Base-by-base conservation (phyloP, 306 rosid species). In the Hippophae rhamnoides region DNA sequence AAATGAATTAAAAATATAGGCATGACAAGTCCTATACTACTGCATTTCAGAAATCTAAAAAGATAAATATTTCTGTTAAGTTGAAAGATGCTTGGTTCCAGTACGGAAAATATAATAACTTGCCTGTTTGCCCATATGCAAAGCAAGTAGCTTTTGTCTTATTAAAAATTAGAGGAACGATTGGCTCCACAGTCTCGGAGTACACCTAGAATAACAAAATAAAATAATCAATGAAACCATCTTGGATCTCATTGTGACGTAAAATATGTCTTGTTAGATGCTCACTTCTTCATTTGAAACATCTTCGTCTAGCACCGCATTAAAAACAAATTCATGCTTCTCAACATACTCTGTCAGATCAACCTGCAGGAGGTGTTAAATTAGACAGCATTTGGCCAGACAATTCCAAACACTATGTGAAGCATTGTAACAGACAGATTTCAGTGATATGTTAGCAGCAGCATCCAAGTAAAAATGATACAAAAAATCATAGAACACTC, bases 61-160 rank as follows among this genome's bases (percentile, higher is more conserved):
- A 31, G 38, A 31, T 1, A 31, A 4, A 31, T 31, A 31, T 31
- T 31, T 31, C 38, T 31, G 3, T 31, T 31, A 31, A 31, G 38
- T 31, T 31, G 38, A 31, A 31, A 2, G 38, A 31, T 31, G 38
- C 38, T 1, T 31, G 38, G 38, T 31, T 31, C 3, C 3, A 31
- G 3, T 2, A 31, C 5, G 38, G 38, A 31, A 31, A 31, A 31
- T 31, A 31, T 31, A 31, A 31, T 31, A 9, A 65, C 72, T 78
- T 72, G 84, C 89, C 95, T 63, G 95, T 87, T 74, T 87, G 95
- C 67, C 95, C 87, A 76, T 87, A 87, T 47, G 93, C 95, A 84
- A 87, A 87, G 86, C 95, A 84, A 41, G 95, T 84, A 61, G 87
- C 95, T 76, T 87, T 87, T 27, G 85, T 87, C 69, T 79, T 81